A percentile compares a stretch with the other conserved stretches of the same genome.
Evolutionary conservation across 345 rosid genomes (phyloP).

Genomic region (Abelmoschus esculentus): DNA sequence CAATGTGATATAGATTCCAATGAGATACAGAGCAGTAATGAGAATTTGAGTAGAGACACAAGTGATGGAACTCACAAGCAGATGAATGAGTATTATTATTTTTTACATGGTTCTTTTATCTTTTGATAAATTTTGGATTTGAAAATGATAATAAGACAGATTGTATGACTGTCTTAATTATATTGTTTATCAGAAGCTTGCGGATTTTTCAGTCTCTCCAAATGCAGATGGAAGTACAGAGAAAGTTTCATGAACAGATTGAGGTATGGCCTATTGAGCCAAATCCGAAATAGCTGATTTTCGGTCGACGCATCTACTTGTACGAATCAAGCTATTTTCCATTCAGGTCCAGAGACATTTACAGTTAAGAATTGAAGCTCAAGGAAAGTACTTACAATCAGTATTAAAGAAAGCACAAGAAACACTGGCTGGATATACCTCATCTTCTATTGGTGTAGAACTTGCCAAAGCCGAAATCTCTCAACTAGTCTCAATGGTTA

Average conservation of each 20-base stretch:
- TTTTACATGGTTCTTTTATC: neutral
- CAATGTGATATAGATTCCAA: slow-evolving; percentile 30
- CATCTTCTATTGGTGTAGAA: slow-evolving; percentile 54
- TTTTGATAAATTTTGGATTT: slow-evolving; percentile 12
- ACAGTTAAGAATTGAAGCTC: slow-evolving; percentile 95
- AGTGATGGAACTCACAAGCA: slow-evolving; percentile 34
- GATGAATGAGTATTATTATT: slow-evolving; percentile 51
- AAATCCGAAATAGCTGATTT: neutral
- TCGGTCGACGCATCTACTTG: neutral
- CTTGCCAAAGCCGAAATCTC: slow-evolving; percentile 73
- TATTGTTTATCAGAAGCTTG: slow-evolving; percentile 44
- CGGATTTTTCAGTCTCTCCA: slow-evolving; percentile 76
- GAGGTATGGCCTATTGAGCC: slow-evolving; percentile 41
- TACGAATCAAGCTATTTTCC: slow-evolving; percentile 8
- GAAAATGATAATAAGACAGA: neutral
- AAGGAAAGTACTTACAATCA: slow-evolving; percentile 86
- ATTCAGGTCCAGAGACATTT: slow-evolving; percentile 87
- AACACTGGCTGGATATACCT: slow-evolving; percentile 65
- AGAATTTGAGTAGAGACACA: slow-evolving; percentile 16
- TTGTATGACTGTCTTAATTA: neutral
- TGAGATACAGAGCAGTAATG: slow-evolving; percentile 35
- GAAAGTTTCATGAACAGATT: slow-evolving; percentile 86
- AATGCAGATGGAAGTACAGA: slow-evolving; percentile 93
- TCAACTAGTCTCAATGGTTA: slow-evolving; percentile 59
- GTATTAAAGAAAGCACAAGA: slow-evolving; percentile 86